Evolutionary conservation across 1,284 basidiomycete species (phyloP).

Genomic region (Microbotryomycetes sp.): DNA sequence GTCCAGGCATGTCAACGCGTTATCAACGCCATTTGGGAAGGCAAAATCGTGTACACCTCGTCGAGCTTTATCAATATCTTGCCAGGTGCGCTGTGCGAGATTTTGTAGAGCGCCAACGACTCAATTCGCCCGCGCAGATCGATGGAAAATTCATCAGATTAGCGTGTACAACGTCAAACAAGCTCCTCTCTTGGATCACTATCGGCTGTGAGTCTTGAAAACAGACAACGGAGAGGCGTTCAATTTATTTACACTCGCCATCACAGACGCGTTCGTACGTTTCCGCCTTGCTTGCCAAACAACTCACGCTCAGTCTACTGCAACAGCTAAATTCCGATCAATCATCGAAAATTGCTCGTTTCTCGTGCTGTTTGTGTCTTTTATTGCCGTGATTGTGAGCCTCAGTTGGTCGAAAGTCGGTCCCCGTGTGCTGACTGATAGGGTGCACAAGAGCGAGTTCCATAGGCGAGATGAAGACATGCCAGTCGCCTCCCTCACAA

Average conservation of each 20-base stretch:
- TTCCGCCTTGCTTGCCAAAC: slow-evolving; percentile 3
- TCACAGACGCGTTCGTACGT: slow-evolving; percentile 38
- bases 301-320: background rate
- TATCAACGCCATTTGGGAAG: slow-evolving; percentile 35
- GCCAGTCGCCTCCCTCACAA: slow-evolving; percentile 8
- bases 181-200: slow-evolving; percentile 44
- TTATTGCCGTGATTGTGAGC: slow-evolving; percentile 38
- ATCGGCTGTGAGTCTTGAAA: slow-evolving; percentile 38
- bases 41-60: slow-evolving; percentile 36
- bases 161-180: slow-evolving; percentile 41
- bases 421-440: slow-evolving; percentile 32
- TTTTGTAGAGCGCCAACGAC: no score
- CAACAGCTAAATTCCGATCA: slow-evolving; percentile 29
- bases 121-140: slow-evolving; percentile 37
- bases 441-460: background rate
- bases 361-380: slow-evolving; percentile 40
- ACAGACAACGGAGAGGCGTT: slow-evolving; percentile 21
- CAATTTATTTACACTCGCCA: slow-evolving; percentile 1
- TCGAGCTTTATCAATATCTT: slow-evolving; percentile 36
- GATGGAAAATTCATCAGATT: slow-evolving; percentile 43
- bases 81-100: slow-evolving; percentile 25
- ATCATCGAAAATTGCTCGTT: slow-evolving; percentile 33
- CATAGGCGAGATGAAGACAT: background rate
- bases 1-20: slow-evolving; percentile 29
- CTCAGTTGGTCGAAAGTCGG: slow-evolving; percentile 22